Percentiles rank a stretch among this genome's conserved stretches.
These are phyloP conservation scores for Dipodascus geniculatus DNA, from an alignment of 805 yeast species.

Conservation along the genomic window DNA sequence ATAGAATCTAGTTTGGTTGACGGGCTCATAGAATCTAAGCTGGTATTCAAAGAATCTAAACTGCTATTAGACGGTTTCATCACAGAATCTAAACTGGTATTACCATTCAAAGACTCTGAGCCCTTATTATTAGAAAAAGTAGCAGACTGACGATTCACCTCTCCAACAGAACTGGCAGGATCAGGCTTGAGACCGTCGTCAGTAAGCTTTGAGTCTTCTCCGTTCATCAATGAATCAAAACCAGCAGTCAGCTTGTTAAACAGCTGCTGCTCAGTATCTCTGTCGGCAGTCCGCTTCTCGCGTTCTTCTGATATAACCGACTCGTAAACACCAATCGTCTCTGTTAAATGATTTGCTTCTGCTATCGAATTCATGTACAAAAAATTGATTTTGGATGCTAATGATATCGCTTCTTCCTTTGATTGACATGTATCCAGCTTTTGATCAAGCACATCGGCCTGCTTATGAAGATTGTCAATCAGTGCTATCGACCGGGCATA, in stretches of 20 bases:
- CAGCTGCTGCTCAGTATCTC: not conserved
- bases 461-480: slow-evolving; percentile 9
- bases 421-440: slow-evolving; percentile 5
- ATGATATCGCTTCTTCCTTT: slow-evolving; percentile 5
- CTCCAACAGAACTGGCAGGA: not conserved
- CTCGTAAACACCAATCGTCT: slow-evolving; percentile 7
- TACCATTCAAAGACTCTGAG: no score
- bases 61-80: no score
- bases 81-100: no score
- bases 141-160: no score
- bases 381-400: slow-evolving; percentile 1
- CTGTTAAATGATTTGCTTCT: slow-evolving; percentile 10
- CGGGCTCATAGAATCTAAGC: no score
- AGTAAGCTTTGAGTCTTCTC: no score
- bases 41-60: no score
- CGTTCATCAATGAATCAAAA: not conserved
- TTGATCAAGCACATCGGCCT: slow-evolving; percentile 1
- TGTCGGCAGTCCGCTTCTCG: slow-evolving; percentile 3
- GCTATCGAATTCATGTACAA: slow-evolving; percentile 6
- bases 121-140: no score
- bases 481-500: slow-evolving; percentile 10
- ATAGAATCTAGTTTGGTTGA: no score
- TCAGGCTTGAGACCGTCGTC: not conserved
- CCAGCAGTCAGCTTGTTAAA: not conserved
- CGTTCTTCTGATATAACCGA: slow-evolving; percentile 7